Percentiles rank a stretch among this genome's conserved stretches.
phyloP scores from a whole-genome alignment of 2,329 filamentous ascomycete genomes.

The Fusarium chuoi region DNA sequence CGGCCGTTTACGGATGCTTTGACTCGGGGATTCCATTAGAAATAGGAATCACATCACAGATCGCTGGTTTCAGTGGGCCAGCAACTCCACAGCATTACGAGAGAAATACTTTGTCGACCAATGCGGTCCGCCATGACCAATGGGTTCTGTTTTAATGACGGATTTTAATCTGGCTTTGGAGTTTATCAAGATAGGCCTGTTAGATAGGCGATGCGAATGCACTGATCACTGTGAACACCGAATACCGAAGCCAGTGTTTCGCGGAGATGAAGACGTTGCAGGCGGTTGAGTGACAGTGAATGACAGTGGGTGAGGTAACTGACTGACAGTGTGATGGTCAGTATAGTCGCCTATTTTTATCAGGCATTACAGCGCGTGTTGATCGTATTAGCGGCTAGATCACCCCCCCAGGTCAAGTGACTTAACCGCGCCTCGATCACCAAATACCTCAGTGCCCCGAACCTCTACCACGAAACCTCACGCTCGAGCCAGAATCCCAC shows the following conservation, averaged over 20 bases:
- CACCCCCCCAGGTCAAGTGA: conserved; percentile 10
- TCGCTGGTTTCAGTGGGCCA: conserved; percentile 9
- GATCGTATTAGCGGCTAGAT: neutral
- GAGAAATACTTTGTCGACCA: conserved; percentile 9
- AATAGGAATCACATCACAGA: conserved; percentile 27
- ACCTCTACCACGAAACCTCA: neutral
- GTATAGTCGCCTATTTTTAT: neutral
- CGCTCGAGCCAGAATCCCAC: neutral
- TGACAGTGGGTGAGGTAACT: no score
- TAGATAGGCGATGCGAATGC: conserved; percentile 29
- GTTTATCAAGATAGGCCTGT: conserved; percentile 30
- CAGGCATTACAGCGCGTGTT: neutral
- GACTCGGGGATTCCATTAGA: conserved; percentile 30
- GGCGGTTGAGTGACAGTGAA: neutral
- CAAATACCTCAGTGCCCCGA: neutral
- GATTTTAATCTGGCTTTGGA: conserved; percentile 12
- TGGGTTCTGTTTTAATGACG: conserved; percentile 34
- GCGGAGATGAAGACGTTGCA: neutral
- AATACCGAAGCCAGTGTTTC: conserved; percentile 18
- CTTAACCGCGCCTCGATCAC: conserved; percentile 17
- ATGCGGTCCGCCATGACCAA: conserved; percentile 26
- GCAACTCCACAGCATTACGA: conserved; percentile 26
- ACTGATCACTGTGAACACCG: conserved; percentile 21
- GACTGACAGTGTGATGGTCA: neutral
- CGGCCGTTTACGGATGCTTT: conserved; percentile 22